Evolutionary conservation across 2,329 filamentous ascomycete species (phyloP).

Genomic region (Amauroascus niger): DNA sequence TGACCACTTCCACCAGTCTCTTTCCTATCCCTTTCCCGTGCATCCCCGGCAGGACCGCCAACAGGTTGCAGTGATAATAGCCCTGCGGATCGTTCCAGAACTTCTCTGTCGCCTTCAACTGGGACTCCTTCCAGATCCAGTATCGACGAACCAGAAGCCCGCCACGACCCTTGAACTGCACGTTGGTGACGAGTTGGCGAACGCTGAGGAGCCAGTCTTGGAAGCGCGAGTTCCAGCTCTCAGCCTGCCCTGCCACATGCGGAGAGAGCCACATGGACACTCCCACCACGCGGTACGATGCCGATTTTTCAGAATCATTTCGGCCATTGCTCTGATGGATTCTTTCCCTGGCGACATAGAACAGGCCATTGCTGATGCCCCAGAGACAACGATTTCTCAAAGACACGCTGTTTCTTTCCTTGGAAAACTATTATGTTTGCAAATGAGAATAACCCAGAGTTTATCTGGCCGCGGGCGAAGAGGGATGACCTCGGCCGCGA

Average conservation of each 20-base stretch:
- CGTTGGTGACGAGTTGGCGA: constrained; percentile 57
- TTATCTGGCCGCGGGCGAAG: constrained; percentile 12
- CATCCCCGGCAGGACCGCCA: constrained; percentile 55
- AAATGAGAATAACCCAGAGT: constrained; percentile 2
- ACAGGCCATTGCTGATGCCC: constrained; percentile 60
- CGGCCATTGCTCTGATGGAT: constrained; percentile 25
- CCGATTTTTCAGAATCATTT: background rate
- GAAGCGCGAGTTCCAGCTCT: constrained; percentile 53
- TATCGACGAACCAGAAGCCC: constrained; percentile 59
- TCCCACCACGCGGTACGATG: constrained; percentile 48
- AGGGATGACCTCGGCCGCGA: constrained; percentile 12
- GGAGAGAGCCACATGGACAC: constrained; percentile 65
- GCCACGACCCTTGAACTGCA: constrained; percentile 54
- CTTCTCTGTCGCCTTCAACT: constrained; percentile 50
- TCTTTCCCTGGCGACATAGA: constrained; percentile 58
- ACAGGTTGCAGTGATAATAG: constrained; percentile 69
- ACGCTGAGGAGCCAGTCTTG: constrained; percentile 58
- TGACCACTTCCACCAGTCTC: constrained; percentile 54
- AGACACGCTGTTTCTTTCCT: constrained; percentile 52
- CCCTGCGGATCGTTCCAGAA: constrained; percentile 58
- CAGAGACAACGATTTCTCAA: constrained; percentile 57
- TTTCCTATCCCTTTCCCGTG: constrained; percentile 60
- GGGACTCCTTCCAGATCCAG: constrained; percentile 61
- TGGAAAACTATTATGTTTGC: constrained; percentile 44
- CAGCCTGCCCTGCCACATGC: constrained; percentile 37